Evolutionary conservation across 2,329 filamentous ascomycete genomes (phyloP).

Genomic region (Ophidiomyces ophidiicola): DNA sequence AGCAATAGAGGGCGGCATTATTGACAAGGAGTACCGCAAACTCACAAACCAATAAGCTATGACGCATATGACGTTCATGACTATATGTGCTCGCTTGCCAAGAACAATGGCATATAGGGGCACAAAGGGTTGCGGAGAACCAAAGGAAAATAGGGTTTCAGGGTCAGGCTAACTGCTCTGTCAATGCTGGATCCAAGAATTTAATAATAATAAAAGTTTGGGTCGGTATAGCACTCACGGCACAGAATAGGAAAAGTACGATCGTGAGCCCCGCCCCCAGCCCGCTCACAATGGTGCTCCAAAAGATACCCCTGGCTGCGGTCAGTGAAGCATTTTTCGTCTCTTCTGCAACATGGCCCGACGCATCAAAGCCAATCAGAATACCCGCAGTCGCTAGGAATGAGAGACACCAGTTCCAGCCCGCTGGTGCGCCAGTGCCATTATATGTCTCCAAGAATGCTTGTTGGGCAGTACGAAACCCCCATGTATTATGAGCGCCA

Average conservation of each 20-base stretch:
- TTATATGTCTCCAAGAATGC: constrained; percentile 52
- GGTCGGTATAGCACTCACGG: constrained; percentile 29
- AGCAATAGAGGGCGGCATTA: background rate
- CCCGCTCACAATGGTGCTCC: constrained; percentile 46
- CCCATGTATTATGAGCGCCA: constrained; percentile 43
- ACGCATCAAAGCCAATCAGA: constrained; percentile 50
- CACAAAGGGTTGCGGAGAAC: constrained; percentile 47
- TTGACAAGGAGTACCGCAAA: constrained; percentile 9
- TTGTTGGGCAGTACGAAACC: constrained; percentile 47
- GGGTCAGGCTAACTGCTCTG: constrained; percentile 36
- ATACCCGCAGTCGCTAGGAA: constrained; percentile 50
- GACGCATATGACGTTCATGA: constrained; percentile 50
- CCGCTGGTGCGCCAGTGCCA: constrained; percentile 42
- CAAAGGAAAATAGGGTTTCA: constrained; percentile 42
- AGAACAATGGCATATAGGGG: constrained; percentile 46
- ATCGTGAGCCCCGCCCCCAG: constrained; percentile 45
- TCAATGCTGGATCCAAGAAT: constrained; percentile 11
- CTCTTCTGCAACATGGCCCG: constrained; percentile 50
- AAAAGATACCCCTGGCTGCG: constrained; percentile 50
- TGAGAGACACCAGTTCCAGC: constrained; percentile 53
- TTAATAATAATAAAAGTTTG: background rate
- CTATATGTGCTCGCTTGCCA: constrained; percentile 45
- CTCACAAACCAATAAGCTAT: constrained; percentile 41
- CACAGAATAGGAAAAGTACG: constrained; percentile 49
- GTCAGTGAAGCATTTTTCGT: constrained; percentile 46